These are phyloP conservation scores for Mucor velutinosus DNA, from an alignment of 371 early-diverging fungal genomes.

Conservation along the genomic window DNA sequence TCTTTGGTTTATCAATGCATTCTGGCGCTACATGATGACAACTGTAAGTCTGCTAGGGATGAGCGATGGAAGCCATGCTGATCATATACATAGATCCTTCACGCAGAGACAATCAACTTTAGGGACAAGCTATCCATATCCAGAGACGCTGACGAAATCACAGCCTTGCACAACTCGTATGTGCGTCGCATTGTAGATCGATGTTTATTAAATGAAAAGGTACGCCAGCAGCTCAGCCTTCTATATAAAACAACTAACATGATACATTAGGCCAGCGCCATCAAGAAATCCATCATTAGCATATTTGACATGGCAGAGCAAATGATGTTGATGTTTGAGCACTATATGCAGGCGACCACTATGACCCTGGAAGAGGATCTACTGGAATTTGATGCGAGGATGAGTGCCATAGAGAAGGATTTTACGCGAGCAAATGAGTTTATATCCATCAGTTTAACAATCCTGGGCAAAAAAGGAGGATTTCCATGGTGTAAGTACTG, in stretches of 20 bases:
- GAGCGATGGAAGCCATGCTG: not conserved
- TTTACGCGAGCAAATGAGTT: conserved; percentile 42
- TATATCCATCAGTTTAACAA: conserved; percentile 37
- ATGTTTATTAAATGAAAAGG: conserved; percentile 51
- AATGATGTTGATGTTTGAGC: conserved; percentile 19
- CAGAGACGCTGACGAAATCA: conserved; percentile 43
- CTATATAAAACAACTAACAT: too few relatives aligned
- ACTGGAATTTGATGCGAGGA: conserved; percentile 10
- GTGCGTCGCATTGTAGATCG: conserved; percentile 40
- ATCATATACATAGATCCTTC: conserved; percentile 34
- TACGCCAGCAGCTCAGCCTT: not conserved
- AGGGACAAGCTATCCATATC: conserved; percentile 20
- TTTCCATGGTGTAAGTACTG: conserved; percentile 50
- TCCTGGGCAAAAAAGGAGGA: conserved; percentile 40
- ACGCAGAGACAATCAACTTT: conserved; percentile 37
- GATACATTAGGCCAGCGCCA: conserved; percentile 23
- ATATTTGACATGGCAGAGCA: conserved; percentile 41
- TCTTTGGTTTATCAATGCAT: conserved; percentile 54
- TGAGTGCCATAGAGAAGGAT: conserved; percentile 35
- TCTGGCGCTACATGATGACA: conserved; percentile 54
- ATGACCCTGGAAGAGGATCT: not conserved
- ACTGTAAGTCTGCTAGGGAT: conserved; percentile 31
- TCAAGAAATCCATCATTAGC: conserved; percentile 34
- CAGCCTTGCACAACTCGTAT: conserved; percentile 37
- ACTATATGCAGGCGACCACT: not conserved